Evolutionary conservation across 2,329 filamentous ascomycete species (phyloP).

Genomic region (Cordyceps militaris): DNA sequence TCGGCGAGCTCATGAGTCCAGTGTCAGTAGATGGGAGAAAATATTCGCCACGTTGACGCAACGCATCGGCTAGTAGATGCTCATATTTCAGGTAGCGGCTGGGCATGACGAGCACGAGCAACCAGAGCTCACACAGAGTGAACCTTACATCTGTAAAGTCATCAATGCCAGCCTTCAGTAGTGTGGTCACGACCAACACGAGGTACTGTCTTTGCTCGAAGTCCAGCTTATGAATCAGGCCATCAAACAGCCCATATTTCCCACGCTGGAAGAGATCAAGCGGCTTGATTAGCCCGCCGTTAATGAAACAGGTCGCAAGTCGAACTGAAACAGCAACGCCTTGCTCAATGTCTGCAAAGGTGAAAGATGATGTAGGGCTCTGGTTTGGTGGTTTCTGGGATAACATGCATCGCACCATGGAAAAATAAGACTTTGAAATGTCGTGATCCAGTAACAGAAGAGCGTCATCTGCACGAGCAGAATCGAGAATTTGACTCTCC

Average conservation of each 20-base stretch:
- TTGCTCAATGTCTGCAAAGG: constrained; percentile 35
- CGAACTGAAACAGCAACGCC: constrained; percentile 38
- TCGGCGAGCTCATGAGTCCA: constrained; percentile 30
- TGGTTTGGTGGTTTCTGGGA: constrained; percentile 14
- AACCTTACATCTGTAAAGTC: constrained; percentile 40
- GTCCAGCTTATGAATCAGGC: constrained; percentile 31
- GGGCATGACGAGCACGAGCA: constrained; percentile 46
- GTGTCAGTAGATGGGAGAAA: constrained; percentile 37
- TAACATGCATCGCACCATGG: constrained; percentile 36
- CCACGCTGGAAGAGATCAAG: constrained; percentile 39
- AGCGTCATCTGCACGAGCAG: constrained; percentile 40
- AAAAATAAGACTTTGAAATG: constrained; percentile 40
- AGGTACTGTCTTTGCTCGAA: constrained; percentile 38
- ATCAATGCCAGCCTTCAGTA: constrained; percentile 40
- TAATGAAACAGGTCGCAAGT: constrained; percentile 38
- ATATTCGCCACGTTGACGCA: constrained; percentile 34
- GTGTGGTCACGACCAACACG: constrained; percentile 43
- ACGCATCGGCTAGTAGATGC: constrained; percentile 36
- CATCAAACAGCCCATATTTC: constrained; percentile 44
- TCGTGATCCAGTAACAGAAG: constrained; percentile 41
- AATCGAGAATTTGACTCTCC: constrained; percentile 32
- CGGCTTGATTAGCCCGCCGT: constrained; percentile 36
- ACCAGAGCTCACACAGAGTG: constrained; percentile 46
- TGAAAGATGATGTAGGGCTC: constrained; percentile 16
- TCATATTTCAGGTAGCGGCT: constrained; percentile 31